A percentile compares a stretch with the other conserved stretches of the same genome.
Evolutionary conservation across 371 early-diverging fungal genomes (phyloP).

Genomic region (Lichtheimia ornata): DNA sequence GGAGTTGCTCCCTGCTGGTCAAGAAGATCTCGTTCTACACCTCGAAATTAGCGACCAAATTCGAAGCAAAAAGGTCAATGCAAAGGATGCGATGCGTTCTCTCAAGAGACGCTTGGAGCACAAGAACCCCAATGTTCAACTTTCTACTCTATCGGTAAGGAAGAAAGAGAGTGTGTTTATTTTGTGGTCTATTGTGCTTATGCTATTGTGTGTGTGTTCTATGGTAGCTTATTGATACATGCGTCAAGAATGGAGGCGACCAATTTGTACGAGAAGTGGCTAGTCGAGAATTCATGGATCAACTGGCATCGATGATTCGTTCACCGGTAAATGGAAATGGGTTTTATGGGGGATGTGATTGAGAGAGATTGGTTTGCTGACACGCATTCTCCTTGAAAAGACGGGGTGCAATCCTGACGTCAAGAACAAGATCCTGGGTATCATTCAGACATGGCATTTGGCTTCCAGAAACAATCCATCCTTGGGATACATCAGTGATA

Average conservation of each 20-base stretch:
- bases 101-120: slow-evolving; percentile 80
- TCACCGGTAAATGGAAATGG: slow-evolving; percentile 65
- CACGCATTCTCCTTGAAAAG: slow-evolving; percentile 12
- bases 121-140: slow-evolving; percentile 92
- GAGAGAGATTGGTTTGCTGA: not conserved
- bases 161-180: not conserved
- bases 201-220: slow-evolving; percentile 3
- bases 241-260: slow-evolving; percentile 93
- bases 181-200: not conserved
- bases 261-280: slow-evolving; percentile 90
- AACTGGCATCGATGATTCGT: slow-evolving; percentile 69
- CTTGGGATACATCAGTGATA: slow-evolving; percentile 76
- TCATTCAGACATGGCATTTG: slow-evolving; percentile 89
- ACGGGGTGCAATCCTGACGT: slow-evolving; percentile 70
- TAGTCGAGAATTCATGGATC: slow-evolving; percentile 88
- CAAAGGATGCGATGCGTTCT: slow-evolving; percentile 78
- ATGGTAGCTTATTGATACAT: slow-evolving; percentile 80
- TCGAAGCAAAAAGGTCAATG: slow-evolving; percentile 79
- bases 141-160: slow-evolving; percentile 83
- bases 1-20: slow-evolving; percentile 83
- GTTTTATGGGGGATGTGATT: not conserved
- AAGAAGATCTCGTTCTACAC: slow-evolving; percentile 80
- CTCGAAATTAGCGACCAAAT: slow-evolving; percentile 94
- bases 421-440: slow-evolving; percentile 64
- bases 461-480: slow-evolving; percentile 79